A percentile compares a stretch with the other conserved stretches of the same genome.
Conservation (phyloP, 2,329 filamentous ascomycete species). For the Pseudogymnoascus sp. region DNA sequence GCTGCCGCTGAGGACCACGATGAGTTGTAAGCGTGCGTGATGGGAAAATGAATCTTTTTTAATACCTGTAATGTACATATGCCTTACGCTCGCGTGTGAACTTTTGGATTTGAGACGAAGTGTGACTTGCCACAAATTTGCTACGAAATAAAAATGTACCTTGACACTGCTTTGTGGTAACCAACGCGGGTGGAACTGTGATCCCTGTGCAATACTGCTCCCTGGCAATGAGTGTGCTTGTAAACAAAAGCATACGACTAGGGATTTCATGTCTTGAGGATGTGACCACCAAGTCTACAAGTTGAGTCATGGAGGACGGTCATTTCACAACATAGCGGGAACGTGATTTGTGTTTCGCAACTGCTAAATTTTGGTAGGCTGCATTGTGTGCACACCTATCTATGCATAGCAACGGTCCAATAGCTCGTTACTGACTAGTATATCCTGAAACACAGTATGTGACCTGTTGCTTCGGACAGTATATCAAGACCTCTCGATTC, state of each 20-base stretch:
- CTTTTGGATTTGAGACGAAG: background rate
- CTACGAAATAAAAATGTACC: background rate
- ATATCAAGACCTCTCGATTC: background rate
- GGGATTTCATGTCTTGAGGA: background rate
- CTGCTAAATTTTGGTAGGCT: background rate
- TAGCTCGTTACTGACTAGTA: background rate
- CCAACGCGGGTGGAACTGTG: background rate
- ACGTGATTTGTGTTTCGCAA: conserved; percentile 1
- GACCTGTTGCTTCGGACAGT: background rate
- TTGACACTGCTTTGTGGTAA: background rate
- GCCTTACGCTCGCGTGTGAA: background rate
- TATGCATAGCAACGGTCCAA: background rate
- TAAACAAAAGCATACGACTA: background rate
- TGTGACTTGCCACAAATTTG: background rate
- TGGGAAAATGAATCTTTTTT: conserved; percentile 5
- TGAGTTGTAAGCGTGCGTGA: conserved; percentile 57
- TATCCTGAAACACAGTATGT: background rate
- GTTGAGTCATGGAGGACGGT: background rate
- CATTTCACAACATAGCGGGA: conserved; percentile 3
- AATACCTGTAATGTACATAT: background rate
- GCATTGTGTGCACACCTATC: background rate
- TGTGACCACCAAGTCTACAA: background rate
- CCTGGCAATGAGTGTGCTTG: background rate
- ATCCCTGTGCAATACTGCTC: background rate
- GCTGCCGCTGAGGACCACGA: conserved; percentile 47